These are phyloP conservation scores for Amauroascus verrucosus DNA, from an alignment of 2,329 filamentous ascomycete genomes.

Conservation along the genomic window DNA sequence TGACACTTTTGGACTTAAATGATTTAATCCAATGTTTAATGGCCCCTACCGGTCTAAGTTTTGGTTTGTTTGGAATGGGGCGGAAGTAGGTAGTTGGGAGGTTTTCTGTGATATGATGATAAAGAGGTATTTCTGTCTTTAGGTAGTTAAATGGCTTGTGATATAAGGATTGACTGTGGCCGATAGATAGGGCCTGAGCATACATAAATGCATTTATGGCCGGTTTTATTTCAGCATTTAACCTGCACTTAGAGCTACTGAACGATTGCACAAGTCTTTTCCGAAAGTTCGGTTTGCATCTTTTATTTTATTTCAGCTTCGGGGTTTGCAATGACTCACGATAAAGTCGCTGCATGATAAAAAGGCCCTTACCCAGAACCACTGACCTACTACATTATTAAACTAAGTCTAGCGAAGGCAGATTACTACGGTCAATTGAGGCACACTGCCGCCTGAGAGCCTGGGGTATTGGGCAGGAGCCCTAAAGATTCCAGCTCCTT, in stretches of 20 bases:
- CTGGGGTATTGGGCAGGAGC: conserved; percentile 11
- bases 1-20: not conserved
- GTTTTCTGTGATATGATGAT: not conserved
- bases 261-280: too few species aligned
- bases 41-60: not conserved
- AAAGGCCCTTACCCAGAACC: not conserved
- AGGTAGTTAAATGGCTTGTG: too few species aligned
- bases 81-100: not conserved
- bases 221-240: too few species aligned
- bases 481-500: not conserved
- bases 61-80: not conserved
- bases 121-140: too few species aligned
- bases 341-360: not conserved
- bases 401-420: not conserved
- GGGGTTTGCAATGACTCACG: not conserved
- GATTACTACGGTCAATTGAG: not conserved
- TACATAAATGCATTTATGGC: not conserved
- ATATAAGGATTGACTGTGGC: not conserved
- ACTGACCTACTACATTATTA: not conserved
- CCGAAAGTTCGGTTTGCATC: not conserved
- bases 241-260: too few species aligned
- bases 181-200: not conserved
- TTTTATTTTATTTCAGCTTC: not conserved
- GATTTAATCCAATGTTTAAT: not conserved
- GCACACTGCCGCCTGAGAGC: not conserved